phyloP scores from a whole-genome alignment of 2,329 filamentous ascomycete species.

The Didymellaceae sp. region DNA sequence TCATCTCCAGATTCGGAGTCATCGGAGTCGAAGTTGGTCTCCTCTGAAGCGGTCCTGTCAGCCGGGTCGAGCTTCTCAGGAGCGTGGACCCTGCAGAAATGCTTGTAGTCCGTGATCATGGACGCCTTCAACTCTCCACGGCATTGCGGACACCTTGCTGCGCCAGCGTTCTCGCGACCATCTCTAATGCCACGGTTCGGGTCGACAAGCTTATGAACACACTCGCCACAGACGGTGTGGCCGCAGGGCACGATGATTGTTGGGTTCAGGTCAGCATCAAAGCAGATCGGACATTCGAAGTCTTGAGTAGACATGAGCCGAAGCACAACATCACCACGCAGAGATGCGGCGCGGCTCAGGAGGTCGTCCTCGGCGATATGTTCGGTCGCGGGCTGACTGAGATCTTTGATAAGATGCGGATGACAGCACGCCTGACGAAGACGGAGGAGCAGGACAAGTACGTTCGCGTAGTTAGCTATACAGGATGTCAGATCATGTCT shows the following conservation, averaged over 20 bases:
- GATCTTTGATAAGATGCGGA: slow-evolving; percentile 72
- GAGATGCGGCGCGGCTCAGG: slow-evolving; percentile 65
- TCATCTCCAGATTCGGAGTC: slow-evolving; percentile 47
- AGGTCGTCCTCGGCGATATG: slow-evolving; percentile 61
- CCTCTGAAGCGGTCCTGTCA: slow-evolving; percentile 19
- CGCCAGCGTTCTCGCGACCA: slow-evolving; percentile 61
- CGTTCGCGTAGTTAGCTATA: slow-evolving; percentile 72
- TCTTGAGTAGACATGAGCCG: slow-evolving; percentile 66
- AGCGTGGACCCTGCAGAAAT: slow-evolving; percentile 77
- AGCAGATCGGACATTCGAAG: slow-evolving; percentile 84
- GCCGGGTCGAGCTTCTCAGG: slow-evolving; percentile 55
- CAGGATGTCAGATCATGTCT: slow-evolving; percentile 3
- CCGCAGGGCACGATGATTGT: slow-evolving; percentile 83
- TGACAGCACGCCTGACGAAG: slow-evolving; percentile 84
- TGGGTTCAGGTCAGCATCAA: slow-evolving; percentile 76
- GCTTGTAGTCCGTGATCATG: slow-evolving; percentile 74
- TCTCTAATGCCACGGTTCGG: slow-evolving; percentile 63
- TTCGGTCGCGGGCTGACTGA: slow-evolving; percentile 69
- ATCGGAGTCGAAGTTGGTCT: slow-evolving; percentile 31
- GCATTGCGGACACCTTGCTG: slow-evolving; percentile 76
- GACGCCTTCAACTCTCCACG: slow-evolving; percentile 69
- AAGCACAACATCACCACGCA: slow-evolving; percentile 67
- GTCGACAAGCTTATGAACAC: slow-evolving; percentile 72
- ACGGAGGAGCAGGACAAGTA: slow-evolving; percentile 79
- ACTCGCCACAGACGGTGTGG: slow-evolving; percentile 79